These are phyloP conservation scores for Xylaria grammica DNA, from an alignment of 495 filamentous ascomycete genomes.

Conservation along the genomic window DNA sequence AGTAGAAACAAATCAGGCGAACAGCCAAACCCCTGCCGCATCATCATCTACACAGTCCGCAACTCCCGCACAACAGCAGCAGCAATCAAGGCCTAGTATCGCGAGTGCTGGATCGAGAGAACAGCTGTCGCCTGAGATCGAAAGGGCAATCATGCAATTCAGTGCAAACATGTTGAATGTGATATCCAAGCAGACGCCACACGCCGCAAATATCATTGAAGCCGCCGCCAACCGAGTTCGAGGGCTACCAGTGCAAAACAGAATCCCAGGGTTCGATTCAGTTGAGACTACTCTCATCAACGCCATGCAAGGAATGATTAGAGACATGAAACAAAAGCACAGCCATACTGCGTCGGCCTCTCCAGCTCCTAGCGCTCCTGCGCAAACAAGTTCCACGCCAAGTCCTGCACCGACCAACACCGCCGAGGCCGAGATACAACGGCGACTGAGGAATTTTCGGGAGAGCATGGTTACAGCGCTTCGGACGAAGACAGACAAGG, in stretches of 20 bases:
- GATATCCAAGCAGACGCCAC: constrained; percentile 31
- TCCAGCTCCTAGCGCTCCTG: constrained; percentile 22
- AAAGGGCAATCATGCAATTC: constrained; percentile 37
- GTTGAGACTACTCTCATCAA: constrained; percentile 35
- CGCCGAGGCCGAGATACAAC: constrained; percentile 36
- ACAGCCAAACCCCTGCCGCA: constrained; percentile 26
- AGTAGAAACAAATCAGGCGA: constrained; percentile 25
- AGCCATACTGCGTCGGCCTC: constrained; percentile 27
- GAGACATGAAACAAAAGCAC: constrained; percentile 35
- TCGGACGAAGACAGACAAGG: constrained; percentile 37
- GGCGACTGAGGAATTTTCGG: constrained; percentile 34
- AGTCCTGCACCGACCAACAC: constrained; percentile 32
- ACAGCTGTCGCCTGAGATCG: constrained; percentile 33
- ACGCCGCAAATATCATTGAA: constrained; percentile 36
- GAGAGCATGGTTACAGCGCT: constrained; percentile 36
- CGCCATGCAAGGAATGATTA: constrained; percentile 36
- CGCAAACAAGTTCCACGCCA: constrained; percentile 24
- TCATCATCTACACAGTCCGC: constrained; percentile 22
- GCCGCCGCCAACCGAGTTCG: constrained; percentile 34
- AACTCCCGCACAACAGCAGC: constrained; percentile 20
- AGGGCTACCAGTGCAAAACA: constrained; percentile 32
- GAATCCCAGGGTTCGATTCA: constrained; percentile 33
- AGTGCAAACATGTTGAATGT: constrained; percentile 34
- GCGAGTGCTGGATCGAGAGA: constrained; percentile 7
- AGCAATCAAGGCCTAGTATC: constrained; percentile 19